Evolutionary conservation across 2,329 filamentous ascomycete species (phyloP).

Genomic region (Ceratocystis papillata): DNA sequence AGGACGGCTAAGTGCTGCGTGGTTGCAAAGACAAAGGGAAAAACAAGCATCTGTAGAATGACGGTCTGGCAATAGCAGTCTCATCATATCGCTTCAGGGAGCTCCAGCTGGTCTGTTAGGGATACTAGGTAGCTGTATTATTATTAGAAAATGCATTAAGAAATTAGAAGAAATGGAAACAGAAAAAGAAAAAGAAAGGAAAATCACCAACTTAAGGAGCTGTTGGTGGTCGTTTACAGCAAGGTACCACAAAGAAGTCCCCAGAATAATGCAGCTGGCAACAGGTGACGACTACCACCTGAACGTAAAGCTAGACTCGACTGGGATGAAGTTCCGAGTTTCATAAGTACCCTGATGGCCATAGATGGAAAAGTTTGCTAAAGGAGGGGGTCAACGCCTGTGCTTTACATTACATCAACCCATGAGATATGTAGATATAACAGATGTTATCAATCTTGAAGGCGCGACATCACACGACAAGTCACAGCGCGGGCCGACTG

Average conservation of each 20-base stretch:
- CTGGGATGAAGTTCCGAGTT: neutral
- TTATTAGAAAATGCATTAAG: too few relatives aligned
- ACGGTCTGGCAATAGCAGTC: too few relatives aligned
- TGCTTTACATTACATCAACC: neutral
- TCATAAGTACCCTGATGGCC: slow-evolving; percentile 1
- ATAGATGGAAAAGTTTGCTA: slow-evolving; percentile 1
- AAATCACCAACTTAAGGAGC: too few relatives aligned
- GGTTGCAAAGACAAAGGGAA: too few relatives aligned
- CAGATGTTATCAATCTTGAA: neutral
- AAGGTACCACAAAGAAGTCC: neutral
- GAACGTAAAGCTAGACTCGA: neutral
- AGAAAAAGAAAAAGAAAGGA: too few relatives aligned
- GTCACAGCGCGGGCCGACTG: neutral
- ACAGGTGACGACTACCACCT: neutral
- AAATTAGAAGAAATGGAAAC: too few relatives aligned
- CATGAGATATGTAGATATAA: neutral
- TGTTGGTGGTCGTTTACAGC: neutral
- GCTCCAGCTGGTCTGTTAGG: too few relatives aligned
- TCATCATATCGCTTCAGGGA: too few relatives aligned
- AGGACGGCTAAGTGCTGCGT: too few relatives aligned
- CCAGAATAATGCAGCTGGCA: neutral
- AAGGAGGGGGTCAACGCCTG: neutral
- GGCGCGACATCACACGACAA: neutral
- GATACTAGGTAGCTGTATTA: too few relatives aligned
- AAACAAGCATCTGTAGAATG: too few relatives aligned